Base-by-base conservation (phyloP, 169 alveolate genomes). In the Babesia ovis region DNA sequence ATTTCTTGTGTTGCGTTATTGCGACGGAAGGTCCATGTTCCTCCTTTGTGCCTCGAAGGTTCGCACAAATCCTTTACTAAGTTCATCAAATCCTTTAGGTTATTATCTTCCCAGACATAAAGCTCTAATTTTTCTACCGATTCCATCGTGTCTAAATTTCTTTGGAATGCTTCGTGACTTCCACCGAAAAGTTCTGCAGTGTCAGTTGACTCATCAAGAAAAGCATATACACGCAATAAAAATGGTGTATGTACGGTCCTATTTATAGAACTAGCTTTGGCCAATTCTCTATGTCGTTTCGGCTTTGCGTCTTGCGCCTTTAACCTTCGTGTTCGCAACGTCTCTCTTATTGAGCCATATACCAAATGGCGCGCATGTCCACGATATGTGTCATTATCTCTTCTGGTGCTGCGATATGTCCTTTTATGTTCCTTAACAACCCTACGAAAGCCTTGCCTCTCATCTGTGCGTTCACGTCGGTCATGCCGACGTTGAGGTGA, bases 51-150 rank as follows among this genome's bases (percentile, higher is more conserved):
- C 45, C 86, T 32, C 1, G 86, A 6, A 20, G 56, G 39, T 43
- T 71, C 72, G 12, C 79, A 77, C 29, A 77, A 45, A 41, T 77
- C 86, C 42, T 77, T 77, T 16, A 77, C 57, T 46, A 77, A 56
- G 57, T 48, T 43, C 9, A 56, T 82, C 27, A 77, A 31, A 35
- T 77, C 86, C 6, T 82, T 12, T 22, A 77, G 64, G 3, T 74
- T 77, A 14, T 60, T 55, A 58, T 77, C 86, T 5, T 42, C 16
- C 86, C 86, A 77, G 2, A 77, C 45, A 32, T 77, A 77, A 1
- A 77, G 70, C 41, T 77, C 74, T 39, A 64, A 37, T 29, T 64
- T 64, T 50, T 50, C 61, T 4, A 64, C 61, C n/a, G 74, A 46
- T 18, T 64, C 62, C 59, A 56, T 43, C 16, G 74, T 16, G 20